Percentiles rank a stretch among this genome's conserved stretches.
Evolutionary conservation across 768 basidiomycete species (phyloP).

Genomic region (Termitomyces sp.): DNA sequence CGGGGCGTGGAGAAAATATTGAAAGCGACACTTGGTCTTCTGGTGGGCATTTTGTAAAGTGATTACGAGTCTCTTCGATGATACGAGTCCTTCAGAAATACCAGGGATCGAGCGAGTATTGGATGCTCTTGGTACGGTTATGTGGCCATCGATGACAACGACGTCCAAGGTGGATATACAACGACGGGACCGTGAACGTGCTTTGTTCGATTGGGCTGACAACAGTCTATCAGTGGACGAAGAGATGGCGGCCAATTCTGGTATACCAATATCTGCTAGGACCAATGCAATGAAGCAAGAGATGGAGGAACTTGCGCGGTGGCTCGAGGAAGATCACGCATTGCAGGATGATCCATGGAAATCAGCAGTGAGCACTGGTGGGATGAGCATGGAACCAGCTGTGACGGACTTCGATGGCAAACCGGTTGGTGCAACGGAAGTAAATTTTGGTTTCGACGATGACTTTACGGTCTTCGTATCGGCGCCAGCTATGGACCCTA

Average conservation of each 20-base stretch:
- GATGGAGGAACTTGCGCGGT: constrained; percentile 54
- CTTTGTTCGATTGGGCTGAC: constrained; percentile 40
- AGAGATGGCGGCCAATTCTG: constrained; percentile 12
- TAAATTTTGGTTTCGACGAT: constrained; percentile 60
- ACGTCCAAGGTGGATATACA: constrained; percentile 17
- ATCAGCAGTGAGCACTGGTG: constrained; percentile 25
- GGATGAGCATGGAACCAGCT: constrained; percentile 21
- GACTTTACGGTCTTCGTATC: constrained; percentile 77
- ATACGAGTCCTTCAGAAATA: constrained; percentile 29
- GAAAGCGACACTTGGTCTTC: constrained; percentile 12
- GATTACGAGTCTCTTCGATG: background rate
- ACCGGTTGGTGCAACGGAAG: background rate
- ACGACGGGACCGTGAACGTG: constrained; percentile 22
- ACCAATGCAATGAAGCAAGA: constrained; percentile 39
- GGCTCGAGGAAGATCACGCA: constrained; percentile 51
- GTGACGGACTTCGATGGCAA: constrained; percentile 11
- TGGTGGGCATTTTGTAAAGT: constrained; percentile 19
- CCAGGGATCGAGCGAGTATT: constrained; percentile 60
- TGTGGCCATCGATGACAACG: constrained; percentile 80
- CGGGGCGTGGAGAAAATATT: constrained; percentile 9
- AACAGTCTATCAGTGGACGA: constrained; percentile 21
- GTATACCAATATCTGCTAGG: constrained; percentile 19
- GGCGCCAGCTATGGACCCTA: constrained; percentile 31
- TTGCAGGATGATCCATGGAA: constrained; percentile 37
- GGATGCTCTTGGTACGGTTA: constrained; percentile 79